phyloP scores from a whole-genome alignment of 371 early-diverging fungal species.

The Hamiltosporidium tvaerminnensis region DNA sequence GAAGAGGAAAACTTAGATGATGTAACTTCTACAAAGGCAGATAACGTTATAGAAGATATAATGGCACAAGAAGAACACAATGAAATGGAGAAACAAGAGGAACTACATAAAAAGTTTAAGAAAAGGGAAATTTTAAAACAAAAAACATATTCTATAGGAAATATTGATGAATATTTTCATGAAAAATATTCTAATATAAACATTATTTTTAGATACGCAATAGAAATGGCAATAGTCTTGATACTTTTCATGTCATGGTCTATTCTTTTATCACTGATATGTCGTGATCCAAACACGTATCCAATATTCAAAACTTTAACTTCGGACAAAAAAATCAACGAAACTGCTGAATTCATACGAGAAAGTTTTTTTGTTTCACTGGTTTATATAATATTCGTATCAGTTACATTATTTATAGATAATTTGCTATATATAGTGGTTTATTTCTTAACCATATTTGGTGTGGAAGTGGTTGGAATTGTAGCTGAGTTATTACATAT shows the following conservation, averaged over 20 bases:
- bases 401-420: constrained; percentile 13
- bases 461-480: constrained; percentile 6
- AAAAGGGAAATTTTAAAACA: constrained; percentile 15
- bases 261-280: constrained; percentile 7
- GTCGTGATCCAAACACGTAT: not conserved
- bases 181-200: constrained; percentile 3
- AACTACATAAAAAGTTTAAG: constrained; percentile 4
- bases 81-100: not conserved
- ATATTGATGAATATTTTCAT: constrained; percentile 31
- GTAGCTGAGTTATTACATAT: constrained; percentile 20
- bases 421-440: constrained; percentile 31
- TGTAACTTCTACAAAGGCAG: not conserved
- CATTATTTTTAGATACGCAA: constrained; percentile 4
- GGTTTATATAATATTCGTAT: constrained; percentile 31
- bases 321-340: not conserved
- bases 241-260: constrained; percentile 33
- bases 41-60: constrained; percentile 20
- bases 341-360: constrained; percentile 19
- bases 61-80: constrained; percentile 19
- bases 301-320: not conserved
- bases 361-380: constrained; percentile 24
- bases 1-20: not conserved
- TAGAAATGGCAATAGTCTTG: constrained; percentile 30
- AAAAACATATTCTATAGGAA: constrained; percentile 19
- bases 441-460: constrained; percentile 20